Percentiles rank a stretch among this genome's conserved stretches.
phyloP scores from a whole-genome alignment of 768 basidiomycete genomes.

The Pleurotus tuber-regium region DNA sequence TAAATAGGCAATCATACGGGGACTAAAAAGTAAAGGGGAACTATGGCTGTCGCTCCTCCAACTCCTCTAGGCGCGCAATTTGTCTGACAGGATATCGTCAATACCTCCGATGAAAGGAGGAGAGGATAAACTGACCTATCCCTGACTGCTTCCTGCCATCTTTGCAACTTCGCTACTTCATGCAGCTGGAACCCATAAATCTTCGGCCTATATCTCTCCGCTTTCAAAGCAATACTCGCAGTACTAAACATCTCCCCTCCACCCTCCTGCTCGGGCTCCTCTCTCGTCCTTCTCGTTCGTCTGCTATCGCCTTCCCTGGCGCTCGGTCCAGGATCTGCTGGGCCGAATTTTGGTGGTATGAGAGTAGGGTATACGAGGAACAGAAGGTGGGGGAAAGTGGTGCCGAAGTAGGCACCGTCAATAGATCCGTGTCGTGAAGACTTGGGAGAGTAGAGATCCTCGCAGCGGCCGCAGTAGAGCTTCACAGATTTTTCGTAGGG shows the following conservation, averaged over 20 bases:
- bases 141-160: constrained; percentile 94
- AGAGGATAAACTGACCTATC: constrained; percentile 59
- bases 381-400: constrained; percentile 94
- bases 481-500: constrained; percentile 99
- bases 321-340: constrained; percentile 30
- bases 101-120: constrained; percentile 8
- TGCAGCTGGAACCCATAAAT: constrained; percentile 98
- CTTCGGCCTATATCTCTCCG: constrained; percentile 87
- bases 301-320: constrained; percentile 25
- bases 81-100: constrained; percentile 30
- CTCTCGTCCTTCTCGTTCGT: constrained; percentile 39
- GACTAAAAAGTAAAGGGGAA: too few relatives aligned
- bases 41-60: constrained; percentile 32
- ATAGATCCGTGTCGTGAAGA: constrained; percentile 95
- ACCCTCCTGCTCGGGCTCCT: constrained; percentile 56
- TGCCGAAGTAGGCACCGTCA: constrained; percentile 98
- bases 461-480: constrained; percentile 96
- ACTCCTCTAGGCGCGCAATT: constrained; percentile 46
- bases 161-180: constrained; percentile 87
- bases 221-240: constrained; percentile 79
- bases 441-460: constrained; percentile 98
- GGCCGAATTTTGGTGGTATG: constrained; percentile 77
- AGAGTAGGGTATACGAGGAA: constrained; percentile 97
- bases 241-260: constrained; percentile 74
- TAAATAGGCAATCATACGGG: constrained; percentile 77